Evolutionary conservation across 176 grass and related monocot genomes (phyloP), one percentile per base, ranked within the genome.

Genomic region (Phoenix dactylifera): DNA sequence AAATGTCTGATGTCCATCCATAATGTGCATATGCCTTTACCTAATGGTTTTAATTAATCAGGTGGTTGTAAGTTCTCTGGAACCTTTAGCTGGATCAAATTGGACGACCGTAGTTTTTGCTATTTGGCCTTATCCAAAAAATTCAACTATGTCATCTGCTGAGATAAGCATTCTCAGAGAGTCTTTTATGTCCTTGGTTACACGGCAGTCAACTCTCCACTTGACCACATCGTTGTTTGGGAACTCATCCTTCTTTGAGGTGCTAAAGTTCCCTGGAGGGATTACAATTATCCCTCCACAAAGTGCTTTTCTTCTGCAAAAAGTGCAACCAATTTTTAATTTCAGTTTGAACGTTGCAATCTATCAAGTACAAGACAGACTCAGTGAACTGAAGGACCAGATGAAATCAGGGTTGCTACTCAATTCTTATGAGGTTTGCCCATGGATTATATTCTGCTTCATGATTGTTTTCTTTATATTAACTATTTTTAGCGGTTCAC

Each of bases 241-340:
- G 52, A 82, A 64, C 26, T 79, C 83, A 57, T 87, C 86, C 24
- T 77, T 64, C 57, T 90, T 95, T 16, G 74, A 95, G 60, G 83
- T 90, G 51, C 22, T 73, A 57, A 95, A 80, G 60, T 95, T 89
- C 60, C 90, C 80, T 67, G 80, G 86, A 29, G 90, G 90, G 77
- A 90, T 95, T 22, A 90, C 90, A 66, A 90, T 95, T 77, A 95
- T 89, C 64, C 85, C 86, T 78, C 74, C 73, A 32, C 90, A 89
- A 69, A 72, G 66, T 76, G 83, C 75, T 54, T 95, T 90, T 76
- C 90, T 87, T 80, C 68, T 74, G 50, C 80, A 89, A 68, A 89
- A 83, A 53, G 86, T 80, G 18, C 73, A 87, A 57, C 79, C 80
- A 51, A 72, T 82, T 52, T 89, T 95, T 72, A 95, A 79, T 82